A percentile compares a stretch with the other conserved stretches of the same genome.
These are phyloP conservation scores for Fusarium buharicum DNA, from an alignment of 2,329 filamentous ascomycete species.

Conservation along the genomic window DNA sequence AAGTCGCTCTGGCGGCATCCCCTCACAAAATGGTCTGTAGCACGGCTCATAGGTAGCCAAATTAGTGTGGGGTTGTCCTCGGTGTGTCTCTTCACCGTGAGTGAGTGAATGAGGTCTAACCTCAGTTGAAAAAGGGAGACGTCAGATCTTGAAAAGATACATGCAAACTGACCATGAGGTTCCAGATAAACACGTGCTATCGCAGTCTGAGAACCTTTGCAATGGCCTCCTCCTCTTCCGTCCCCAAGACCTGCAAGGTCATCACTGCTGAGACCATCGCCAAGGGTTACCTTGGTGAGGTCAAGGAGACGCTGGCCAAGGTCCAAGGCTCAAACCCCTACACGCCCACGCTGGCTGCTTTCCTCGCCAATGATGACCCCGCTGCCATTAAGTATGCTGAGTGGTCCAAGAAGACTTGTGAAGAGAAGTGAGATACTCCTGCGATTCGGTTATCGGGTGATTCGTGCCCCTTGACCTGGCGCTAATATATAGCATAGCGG, in stretches of 20 bases:
- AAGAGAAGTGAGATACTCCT: conserved; percentile 81
- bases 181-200: conserved; percentile 20
- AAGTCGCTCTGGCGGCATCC: conserved; percentile 19
- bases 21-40: conserved; percentile 17
- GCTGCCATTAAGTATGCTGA: conserved; percentile 94
- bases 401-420: conserved; percentile 96
- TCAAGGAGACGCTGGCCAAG: conserved; percentile 77
- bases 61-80: conserved; percentile 38
- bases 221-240: conserved; percentile 48
- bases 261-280: conserved; percentile 89
- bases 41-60: conserved; percentile 26
- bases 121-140: conserved; percentile 8
- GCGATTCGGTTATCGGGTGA: conserved; percentile 30
- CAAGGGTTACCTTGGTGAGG: conserved; percentile 81
- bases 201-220: conserved; percentile 22
- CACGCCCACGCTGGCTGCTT: conserved; percentile 85
- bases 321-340: conserved; percentile 66
- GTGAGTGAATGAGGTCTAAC: conserved; percentile 19
- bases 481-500: conserved; percentile 66
- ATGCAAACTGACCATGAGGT: conserved; percentile 23
- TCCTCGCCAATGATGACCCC: conserved; percentile 91
- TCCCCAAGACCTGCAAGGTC: conserved; percentile 86
- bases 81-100: conserved; percentile 30
- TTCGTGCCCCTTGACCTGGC: conserved; percentile 31
- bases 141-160: conserved; percentile 8